phyloP scores from a whole-genome alignment of 2,329 filamentous ascomycete genomes.

The Scytalidium lignicola region DNA sequence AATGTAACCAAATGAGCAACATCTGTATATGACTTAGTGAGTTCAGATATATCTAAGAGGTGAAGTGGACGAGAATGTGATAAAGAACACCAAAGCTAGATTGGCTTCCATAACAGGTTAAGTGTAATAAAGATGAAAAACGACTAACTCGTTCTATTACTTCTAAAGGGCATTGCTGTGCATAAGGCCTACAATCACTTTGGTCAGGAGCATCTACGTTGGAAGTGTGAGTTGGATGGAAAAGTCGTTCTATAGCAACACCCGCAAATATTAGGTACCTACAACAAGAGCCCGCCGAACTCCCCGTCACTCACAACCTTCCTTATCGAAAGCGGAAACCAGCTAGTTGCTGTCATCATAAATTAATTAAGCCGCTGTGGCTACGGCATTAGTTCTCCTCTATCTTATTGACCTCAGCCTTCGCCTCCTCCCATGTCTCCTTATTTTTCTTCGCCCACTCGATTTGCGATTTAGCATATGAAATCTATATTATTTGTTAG shows the following conservation, averaged over 20 bases:
- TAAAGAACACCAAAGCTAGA: too few species aligned
- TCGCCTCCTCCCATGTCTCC: constrained; percentile 69
- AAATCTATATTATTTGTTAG: constrained; percentile 44
- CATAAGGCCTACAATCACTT: too few species aligned
- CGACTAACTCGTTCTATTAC: too few species aligned
- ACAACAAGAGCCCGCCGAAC: background rate
- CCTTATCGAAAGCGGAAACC: background rate
- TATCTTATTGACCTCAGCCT: constrained; percentile 65
- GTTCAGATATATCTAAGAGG: too few species aligned
- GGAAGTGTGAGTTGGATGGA: too few species aligned
- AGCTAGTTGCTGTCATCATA: background rate
- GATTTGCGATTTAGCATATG: constrained; percentile 67
- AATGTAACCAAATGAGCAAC: too few species aligned
- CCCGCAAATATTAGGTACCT: background rate
- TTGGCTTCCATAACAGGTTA: too few species aligned
- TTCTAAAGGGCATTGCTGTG: too few species aligned
- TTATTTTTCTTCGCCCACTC: constrained; percentile 71
- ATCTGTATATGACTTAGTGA: too few species aligned
- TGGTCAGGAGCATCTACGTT: too few species aligned
- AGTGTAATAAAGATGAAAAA: too few species aligned
- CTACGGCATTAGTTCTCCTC: constrained; percentile 32
- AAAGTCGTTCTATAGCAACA: background rate
- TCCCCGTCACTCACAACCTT: background rate
- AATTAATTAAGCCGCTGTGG: constrained; percentile 3
- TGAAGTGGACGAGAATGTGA: too few species aligned